These are phyloP conservation scores for Penicillium simplicissimum DNA, from an alignment of 495 filamentous ascomycete species.

Conservation along the genomic window DNA sequence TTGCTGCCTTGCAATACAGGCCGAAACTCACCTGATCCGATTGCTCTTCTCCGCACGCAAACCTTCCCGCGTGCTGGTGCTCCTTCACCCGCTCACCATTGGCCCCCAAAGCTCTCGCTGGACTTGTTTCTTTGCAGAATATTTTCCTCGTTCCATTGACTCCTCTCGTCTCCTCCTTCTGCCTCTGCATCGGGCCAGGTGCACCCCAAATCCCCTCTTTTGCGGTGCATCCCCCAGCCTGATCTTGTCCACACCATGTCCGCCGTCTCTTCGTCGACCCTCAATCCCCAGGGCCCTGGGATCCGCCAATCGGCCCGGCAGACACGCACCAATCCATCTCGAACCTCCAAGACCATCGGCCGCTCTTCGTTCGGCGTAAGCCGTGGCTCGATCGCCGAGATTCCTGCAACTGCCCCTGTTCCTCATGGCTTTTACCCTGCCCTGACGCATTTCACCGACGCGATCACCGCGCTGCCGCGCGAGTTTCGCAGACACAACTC, in stretches of 20 bases:
- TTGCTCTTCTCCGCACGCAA: conserved; percentile 37
- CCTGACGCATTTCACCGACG: conserved; percentile 90
- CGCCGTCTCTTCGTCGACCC: conserved; percentile 30
- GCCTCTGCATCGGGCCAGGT: conserved; percentile 8
- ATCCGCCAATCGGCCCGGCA: conserved; percentile 58
- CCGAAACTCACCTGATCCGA: conserved; percentile 36
- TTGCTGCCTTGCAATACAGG: conserved; percentile 23
- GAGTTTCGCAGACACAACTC: conserved; percentile 95
- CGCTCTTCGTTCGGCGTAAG: conserved; percentile 51
- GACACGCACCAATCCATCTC: conserved; percentile 61
- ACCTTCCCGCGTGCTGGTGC: conserved; percentile 21
- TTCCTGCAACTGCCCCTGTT: conserved; percentile 35
- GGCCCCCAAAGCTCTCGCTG: conserved; percentile 10
- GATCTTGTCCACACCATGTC: conserved; percentile 32
- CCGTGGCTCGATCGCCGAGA: conserved; percentile 35
- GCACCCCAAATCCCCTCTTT: conserved; percentile 14
- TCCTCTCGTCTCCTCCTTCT: conserved; percentile 7
- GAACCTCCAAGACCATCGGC: conserved; percentile 57
- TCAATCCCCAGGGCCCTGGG: conserved; percentile 36
- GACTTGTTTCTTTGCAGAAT: conserved; percentile 3
- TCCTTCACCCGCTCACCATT: conserved; percentile 8
- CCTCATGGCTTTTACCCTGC: conserved; percentile 81
- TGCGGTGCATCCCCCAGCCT: conserved; percentile 23
- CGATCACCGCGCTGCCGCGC: conserved; percentile 87
- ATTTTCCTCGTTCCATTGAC: conserved; percentile 14